phyloP scores from a whole-genome alignment of 345 rosid genomes.

The Eucalyptus cladocalyx region DNA sequence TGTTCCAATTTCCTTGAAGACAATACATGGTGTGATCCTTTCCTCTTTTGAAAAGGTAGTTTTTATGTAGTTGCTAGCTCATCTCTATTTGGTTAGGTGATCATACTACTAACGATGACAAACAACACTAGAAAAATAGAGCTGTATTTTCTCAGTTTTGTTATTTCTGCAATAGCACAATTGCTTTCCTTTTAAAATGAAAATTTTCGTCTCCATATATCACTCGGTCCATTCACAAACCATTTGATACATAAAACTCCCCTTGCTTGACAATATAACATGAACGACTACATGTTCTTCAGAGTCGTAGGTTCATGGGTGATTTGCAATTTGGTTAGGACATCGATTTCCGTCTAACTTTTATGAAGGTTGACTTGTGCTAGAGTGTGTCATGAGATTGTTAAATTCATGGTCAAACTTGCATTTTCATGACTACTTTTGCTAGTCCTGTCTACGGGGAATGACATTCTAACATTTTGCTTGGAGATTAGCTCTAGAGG shows the following conservation, averaged over 20 bases:
- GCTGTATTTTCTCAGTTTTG: rapidly evolving
- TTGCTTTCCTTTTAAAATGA: rapidly evolving
- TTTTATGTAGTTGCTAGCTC: too few species aligned
- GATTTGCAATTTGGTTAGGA: not conserved
- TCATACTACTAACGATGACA: too few species aligned
- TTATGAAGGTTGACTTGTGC: not conserved
- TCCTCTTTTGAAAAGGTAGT: too few species aligned
- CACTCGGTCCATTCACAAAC: too few species aligned
- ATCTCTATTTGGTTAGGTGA: too few species aligned
- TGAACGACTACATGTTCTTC: not conserved
- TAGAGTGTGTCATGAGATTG: not conserved
- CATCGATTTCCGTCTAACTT: not conserved
- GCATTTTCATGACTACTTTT: not conserved
- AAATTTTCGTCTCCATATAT: rapidly evolving
- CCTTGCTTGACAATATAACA: not conserved
- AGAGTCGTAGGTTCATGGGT: not conserved
- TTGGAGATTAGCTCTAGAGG: not conserved
- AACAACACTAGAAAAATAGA: too few species aligned
- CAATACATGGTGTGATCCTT: too few species aligned
- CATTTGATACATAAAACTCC: rapidly evolving
- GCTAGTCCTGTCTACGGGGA: rapidly evolving
- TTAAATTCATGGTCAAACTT: not conserved
- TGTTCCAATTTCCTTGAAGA: too few species aligned
- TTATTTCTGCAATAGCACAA: rapidly evolving
- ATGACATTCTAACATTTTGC: not conserved